Base-by-base conservation (phyloP, 2,329 filamentous ascomycete species). In the Aureobasidium uvarum region DNA sequence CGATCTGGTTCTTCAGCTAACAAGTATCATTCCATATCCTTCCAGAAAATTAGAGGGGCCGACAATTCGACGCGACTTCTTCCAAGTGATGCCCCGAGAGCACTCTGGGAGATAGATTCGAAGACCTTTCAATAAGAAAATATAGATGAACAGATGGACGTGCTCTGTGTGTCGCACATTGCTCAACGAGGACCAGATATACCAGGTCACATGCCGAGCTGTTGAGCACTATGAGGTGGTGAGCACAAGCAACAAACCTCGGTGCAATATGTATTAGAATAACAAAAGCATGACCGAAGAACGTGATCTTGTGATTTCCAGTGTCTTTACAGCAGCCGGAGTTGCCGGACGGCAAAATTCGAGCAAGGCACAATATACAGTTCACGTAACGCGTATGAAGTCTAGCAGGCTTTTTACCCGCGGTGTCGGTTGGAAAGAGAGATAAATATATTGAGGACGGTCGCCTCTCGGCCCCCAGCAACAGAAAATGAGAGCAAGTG, bases 231-330 rank as follows among this genome's bases (percentile, higher is more conserved):
- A 31, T 14, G 16, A 45, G 25, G 39, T 16, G 31, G 23, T 39
- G 25, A 58, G 39, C 38, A 45, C 39, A n/a, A 58, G 25, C 39
- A 16, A 6, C 39, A 58, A 45, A 20, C 25, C 31, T 58, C 54
- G 54, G 54, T 45, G 54, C 54, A 58, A 58, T 58, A 58, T 58
- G 54, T 45, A n/a, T n/a, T n/a, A n/a, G 28, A 58, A 45, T 31
- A 25, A 20, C 48, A 39, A 56, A 18, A 56, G n/a, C 54, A 58
- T 58, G n/a, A 38, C 31, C 48, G 18, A 51, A n/a, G 43, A 25
- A n/a, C 5, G 6, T 1, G 20, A 56, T 11, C 33, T 28, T 41
- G 18, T 14, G 33, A 41, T 18, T 25, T n/a, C 16, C 38, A 39
- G 28, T 13, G 5, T 31, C 18, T 45, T 20, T 25, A 20, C 31